Evolutionary conservation across 352 stramenopile genomes (phyloP), one percentile per base, ranked within the genome.

Genomic region (Pilasporangium apinafurcum): DNA sequence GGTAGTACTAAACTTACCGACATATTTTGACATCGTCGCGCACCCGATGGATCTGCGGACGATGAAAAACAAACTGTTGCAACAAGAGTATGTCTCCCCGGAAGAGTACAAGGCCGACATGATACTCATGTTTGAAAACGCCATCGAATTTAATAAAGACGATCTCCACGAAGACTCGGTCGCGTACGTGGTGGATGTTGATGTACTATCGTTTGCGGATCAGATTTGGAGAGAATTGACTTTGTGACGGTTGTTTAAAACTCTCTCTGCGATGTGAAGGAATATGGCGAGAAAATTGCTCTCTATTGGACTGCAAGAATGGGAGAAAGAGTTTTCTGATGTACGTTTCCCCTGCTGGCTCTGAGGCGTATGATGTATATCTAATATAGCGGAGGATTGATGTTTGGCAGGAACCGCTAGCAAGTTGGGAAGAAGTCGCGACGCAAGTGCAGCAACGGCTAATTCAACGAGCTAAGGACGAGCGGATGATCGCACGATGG

Each of bases 11-110:
- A 82, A 92, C 34, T 73, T 98, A 43, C 89, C 89, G 10, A 93
- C 84, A 40, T 99, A 99, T 61, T 87, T 90, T 45, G 68, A 96
- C 10, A 80, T 98, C 21, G 87, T 99, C 44, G 77, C 88, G 58
- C 50, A 80, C 29, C 97, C 97, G 5, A 99, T 99, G 97, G 96
- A 99, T 61, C 75, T 99, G 21, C 76, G 83, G 35, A 98, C 94
- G 1, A 95, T 99, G 59, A 70, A 83, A 30, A 48, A 56, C 36
- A 95, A 92, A 43, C 78, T 96, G 37, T 72, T 55, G 41, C 44
- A 25, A 1, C 43, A 51, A 37, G 56, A 77, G 38, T 94, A 94
- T 58, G 46, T 32, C 16, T 51, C 62, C 18, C 75, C 80, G 0
- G 45, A 65, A 2, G 65, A 72, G 24, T 91, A 88, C 57, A 62